Evolutionary conservation across 495 filamentous ascomycete genomes (phyloP), one percentile per base, ranked within the genome.

Genomic region (Friedmanniomyces endolithicus): DNA sequence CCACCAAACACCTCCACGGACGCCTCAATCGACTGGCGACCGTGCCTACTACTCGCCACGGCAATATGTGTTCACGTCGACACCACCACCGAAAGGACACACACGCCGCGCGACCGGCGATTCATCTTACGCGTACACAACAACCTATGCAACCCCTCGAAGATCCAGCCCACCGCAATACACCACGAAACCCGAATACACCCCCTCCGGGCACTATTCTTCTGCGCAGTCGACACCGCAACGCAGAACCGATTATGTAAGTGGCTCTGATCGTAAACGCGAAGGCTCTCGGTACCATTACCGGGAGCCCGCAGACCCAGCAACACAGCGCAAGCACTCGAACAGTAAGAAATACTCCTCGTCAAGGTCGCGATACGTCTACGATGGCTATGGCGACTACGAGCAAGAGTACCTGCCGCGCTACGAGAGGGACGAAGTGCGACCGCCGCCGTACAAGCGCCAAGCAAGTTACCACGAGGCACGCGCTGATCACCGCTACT

Each of bases 181-280:
- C 31, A 64, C 61, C 51, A 39, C 53, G n/a, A n/a, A 11, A 11
- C 41, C 43, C 16, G 64, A 57, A 29, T 70, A 67, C 52, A 50
- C 62, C 29, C 60, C 65, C 11, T 58, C 68, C 55, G 25, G 33
- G 37, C 61, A 67, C 62, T 63, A 64, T 43, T 47, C 62, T 22
- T 59, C 64, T 11, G 59, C 60, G 48, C 64, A 67, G 22, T 44
- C 63, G 16, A 65, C 67, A 39, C 64, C 65, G 17, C 67, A 65
- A 64, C 68, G 67, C 33, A 65, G 64, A 25, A 50, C 63, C 65
- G 67, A 70, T 56, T 65, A 68, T 69, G 68, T 70, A 70, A 70
- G 67, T 68, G 50, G 57, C 64, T 65, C 63, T 60, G 64, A 61
- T 63, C 62, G 62, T 56, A 56, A 34, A 55, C 61, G 63, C 47